Conservation (phyloP, 306 rosid species). For the Luffa acutangula region DNA sequence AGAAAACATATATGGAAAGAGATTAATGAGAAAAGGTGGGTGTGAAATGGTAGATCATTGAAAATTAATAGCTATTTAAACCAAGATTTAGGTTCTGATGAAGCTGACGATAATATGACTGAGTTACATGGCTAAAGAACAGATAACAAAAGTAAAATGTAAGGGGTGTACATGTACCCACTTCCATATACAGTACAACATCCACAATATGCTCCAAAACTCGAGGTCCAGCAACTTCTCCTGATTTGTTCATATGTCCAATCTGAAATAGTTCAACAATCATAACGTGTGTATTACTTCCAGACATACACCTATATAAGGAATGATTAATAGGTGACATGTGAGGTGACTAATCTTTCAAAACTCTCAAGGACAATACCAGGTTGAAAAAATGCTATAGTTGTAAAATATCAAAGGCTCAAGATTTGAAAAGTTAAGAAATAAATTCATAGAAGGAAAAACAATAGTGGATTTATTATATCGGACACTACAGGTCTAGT, state of each 20-base stretch:
- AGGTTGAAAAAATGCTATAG: background rate
- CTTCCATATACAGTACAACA: conserved; percentile 89
- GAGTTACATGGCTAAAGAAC: background rate
- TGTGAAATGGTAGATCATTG: background rate
- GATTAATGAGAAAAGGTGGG: background rate
- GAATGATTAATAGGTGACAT: background rate
- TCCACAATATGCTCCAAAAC: conserved; percentile 92
- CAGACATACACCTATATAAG: background rate
- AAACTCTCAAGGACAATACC: background rate
- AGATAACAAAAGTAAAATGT: conserved; percentile 12
- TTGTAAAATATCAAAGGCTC: background rate
- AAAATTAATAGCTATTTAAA: too few species aligned
- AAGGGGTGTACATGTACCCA: conserved; percentile 38
- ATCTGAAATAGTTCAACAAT: conserved; percentile 34
- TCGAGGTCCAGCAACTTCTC: conserved; percentile 95
- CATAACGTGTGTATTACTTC: background rate
- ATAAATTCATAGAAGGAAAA: background rate
- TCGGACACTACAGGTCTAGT: background rate
- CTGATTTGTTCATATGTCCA: conserved; percentile 86
- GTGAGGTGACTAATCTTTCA: background rate
- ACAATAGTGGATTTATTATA: background rate
- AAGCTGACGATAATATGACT: background rate
- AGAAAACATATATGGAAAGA: background rate
- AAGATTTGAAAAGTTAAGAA: background rate
- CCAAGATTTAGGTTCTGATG: too few species aligned